phyloP scores from a whole-genome alignment of 2,329 filamentous ascomycete species.

The Penicillium sp. region DNA sequence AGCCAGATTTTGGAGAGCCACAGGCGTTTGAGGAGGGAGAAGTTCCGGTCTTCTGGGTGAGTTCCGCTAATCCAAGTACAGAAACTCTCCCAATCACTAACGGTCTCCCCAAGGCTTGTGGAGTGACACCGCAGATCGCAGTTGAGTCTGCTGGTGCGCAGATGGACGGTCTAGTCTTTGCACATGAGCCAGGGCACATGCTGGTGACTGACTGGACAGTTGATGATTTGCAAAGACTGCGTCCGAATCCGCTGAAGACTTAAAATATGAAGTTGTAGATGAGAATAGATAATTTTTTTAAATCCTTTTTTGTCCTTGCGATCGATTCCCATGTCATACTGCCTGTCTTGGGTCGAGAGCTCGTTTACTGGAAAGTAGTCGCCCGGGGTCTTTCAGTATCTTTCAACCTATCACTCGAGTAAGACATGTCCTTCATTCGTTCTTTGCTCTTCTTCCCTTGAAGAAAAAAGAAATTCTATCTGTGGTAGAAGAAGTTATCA shows the following conservation, averaged over 20 bases:
- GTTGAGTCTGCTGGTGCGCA: slow-evolving; percentile 57
- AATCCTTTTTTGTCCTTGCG: too few species aligned
- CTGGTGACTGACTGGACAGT: slow-evolving; percentile 59
- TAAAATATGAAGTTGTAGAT: too few species aligned
- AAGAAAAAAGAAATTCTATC: too few species aligned
- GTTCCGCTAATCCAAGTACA: neutral
- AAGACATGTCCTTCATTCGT: too few species aligned
- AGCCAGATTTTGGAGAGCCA: slow-evolving; percentile 62
- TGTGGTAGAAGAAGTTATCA: too few species aligned
- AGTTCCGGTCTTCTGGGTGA: slow-evolving; percentile 38
- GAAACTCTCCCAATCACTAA: neutral
- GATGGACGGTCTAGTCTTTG: slow-evolving; percentile 62
- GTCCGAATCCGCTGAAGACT: neutral
- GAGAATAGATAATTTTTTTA: too few species aligned
- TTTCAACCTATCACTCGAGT: too few species aligned
- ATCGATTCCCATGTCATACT: too few species aligned
- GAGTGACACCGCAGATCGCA: slow-evolving; percentile 68
- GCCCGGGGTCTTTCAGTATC: too few species aligned
- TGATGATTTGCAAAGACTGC: slow-evolving; percentile 39
- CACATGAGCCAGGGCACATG: slow-evolving; percentile 67
- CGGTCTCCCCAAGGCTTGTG: slow-evolving; percentile 63
- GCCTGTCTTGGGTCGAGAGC: too few species aligned
- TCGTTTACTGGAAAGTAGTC: too few species aligned
- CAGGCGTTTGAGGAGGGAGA: slow-evolving; percentile 46
- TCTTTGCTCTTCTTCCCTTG: too few species aligned